A percentile compares a stretch with the other conserved stretches of the same genome.
These are phyloP conservation scores for Rubia tinctorum DNA, from an alignment of 305 asterid species.

Conservation along the genomic window DNA sequence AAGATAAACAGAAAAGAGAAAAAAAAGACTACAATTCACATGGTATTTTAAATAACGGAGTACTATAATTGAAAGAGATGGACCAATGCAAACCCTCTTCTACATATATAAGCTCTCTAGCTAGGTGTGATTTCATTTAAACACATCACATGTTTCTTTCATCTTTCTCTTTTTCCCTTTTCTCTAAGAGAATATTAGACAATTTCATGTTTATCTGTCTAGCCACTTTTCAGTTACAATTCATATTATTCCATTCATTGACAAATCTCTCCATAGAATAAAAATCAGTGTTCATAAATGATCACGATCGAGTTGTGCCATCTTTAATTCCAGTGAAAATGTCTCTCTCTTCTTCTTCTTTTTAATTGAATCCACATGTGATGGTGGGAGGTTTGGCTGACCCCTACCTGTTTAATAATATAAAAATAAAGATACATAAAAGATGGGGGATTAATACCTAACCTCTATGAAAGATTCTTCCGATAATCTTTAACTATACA, in stretches of 20 bases:
- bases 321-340: too few species aligned
- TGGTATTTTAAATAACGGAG: constrained; percentile 15
- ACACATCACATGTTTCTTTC: constrained; percentile 21
- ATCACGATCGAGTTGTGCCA: too few species aligned
- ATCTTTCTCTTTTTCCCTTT: background rate
- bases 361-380: too few species aligned
- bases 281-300: background rate
- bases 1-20: background rate
- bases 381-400: too few species aligned
- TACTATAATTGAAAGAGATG: constrained; percentile 11
- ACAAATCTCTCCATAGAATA: background rate
- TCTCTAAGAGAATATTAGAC: background rate
- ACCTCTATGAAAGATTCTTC: too few species aligned
- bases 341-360: too few species aligned
- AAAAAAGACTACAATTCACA: constrained; percentile 4
- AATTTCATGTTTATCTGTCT: background rate
- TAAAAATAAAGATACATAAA: too few species aligned
- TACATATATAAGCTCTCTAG: background rate
- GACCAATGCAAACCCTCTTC: constrained; percentile 3
- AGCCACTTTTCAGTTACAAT: background rate
- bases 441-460: too few species aligned
- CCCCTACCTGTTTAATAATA: too few species aligned
- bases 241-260: background rate
- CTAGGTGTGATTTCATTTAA: constrained; percentile 5
- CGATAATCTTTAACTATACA: too few species aligned